Conservation (phyloP, 2,329 filamentous ascomycete genomes). For the Lojkania enalia region DNA sequence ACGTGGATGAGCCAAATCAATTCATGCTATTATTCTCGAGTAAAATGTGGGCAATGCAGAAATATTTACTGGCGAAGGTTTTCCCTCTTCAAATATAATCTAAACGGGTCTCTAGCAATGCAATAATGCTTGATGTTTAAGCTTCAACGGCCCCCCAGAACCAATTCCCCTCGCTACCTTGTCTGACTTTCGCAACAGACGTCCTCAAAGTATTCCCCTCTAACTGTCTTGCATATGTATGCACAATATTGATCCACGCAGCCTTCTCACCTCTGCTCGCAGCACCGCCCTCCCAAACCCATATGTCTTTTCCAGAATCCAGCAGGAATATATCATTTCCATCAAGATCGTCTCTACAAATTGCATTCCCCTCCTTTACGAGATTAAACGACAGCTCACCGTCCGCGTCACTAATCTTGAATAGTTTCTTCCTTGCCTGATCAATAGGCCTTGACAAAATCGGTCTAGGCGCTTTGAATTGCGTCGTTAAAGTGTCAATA, state of each 20-base stretch:
- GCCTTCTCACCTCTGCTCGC: constrained; percentile 64
- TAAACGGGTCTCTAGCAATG: too few species aligned
- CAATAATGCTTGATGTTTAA: constrained; percentile 11
- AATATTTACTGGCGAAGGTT: too few species aligned
- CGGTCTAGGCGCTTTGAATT: constrained; percentile 51
- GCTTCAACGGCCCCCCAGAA: constrained; percentile 55
- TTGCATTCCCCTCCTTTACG: constrained; percentile 58
- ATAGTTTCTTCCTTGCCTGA: constrained; percentile 52
- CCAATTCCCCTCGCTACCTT: constrained; percentile 59
- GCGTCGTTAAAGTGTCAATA: constrained; percentile 49
- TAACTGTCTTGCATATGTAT: constrained; percentile 57
- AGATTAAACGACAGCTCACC: constrained; percentile 61
- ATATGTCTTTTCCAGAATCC: constrained; percentile 60
- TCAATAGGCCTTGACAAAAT: constrained; percentile 24
- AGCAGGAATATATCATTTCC: constrained; percentile 65
- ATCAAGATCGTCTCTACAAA: constrained; percentile 57
- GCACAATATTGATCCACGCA: constrained; percentile 63
- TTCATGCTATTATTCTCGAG: too few species aligned
- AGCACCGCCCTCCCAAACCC: constrained; percentile 67
- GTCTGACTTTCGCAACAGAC: constrained; percentile 60
- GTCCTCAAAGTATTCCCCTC: constrained; percentile 45
- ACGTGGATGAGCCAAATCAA: too few species aligned
- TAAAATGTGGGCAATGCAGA: too few species aligned
- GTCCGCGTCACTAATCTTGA: constrained; percentile 65
- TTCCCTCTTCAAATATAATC: too few species aligned